phyloP scores from a whole-genome alignment of 495 filamentous ascomycete species.

The Articulospora tetracladia region DNA sequence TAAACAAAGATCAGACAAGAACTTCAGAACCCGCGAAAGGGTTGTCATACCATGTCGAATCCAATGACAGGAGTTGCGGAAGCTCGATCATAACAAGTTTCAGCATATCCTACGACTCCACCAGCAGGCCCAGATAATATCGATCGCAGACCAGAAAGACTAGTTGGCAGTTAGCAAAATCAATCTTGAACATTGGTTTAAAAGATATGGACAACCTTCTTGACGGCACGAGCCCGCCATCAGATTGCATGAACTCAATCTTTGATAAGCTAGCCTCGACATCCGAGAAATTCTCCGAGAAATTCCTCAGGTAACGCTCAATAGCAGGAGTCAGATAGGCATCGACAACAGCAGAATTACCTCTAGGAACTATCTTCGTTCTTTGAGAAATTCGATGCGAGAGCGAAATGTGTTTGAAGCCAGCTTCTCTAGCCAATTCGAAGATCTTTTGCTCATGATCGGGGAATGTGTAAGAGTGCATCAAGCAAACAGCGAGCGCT shows the following conservation, averaged over 20 bases:
- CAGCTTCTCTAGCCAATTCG: slow-evolving; percentile 38
- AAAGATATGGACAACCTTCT: no score
- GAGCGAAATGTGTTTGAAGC: slow-evolving; percentile 22
- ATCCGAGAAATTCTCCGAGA: slow-evolving; percentile 48
- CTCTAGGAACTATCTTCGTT: slow-evolving; percentile 31
- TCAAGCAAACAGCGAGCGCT: slow-evolving; percentile 26
- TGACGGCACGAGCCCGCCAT: neutral
- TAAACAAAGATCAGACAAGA: no score
- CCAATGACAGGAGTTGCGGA: neutral
- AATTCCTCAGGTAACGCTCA: slow-evolving; percentile 26
- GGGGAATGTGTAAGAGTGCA: slow-evolving; percentile 31
- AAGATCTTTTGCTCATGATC: slow-evolving; percentile 38
- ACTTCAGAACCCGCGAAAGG: no score
- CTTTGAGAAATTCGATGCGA: slow-evolving; percentile 25
- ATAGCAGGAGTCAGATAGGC: slow-evolving; percentile 31
- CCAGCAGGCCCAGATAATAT: slow-evolving; percentile 59
- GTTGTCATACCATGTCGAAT: slow-evolving; percentile 8
- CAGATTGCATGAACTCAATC: slow-evolving; percentile 32
- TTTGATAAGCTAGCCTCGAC: slow-evolving; percentile 23
- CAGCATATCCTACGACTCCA: slow-evolving; percentile 37
- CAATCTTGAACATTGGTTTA: no score
- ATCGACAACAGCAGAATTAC: slow-evolving; percentile 27
- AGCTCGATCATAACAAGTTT: slow-evolving; percentile 26
- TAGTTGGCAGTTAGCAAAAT: no score
- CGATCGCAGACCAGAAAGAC: slow-evolving; percentile 54